Conservation (phyloP, 768 basidiomycete genomes). For the Ramaria sp. region DNA sequence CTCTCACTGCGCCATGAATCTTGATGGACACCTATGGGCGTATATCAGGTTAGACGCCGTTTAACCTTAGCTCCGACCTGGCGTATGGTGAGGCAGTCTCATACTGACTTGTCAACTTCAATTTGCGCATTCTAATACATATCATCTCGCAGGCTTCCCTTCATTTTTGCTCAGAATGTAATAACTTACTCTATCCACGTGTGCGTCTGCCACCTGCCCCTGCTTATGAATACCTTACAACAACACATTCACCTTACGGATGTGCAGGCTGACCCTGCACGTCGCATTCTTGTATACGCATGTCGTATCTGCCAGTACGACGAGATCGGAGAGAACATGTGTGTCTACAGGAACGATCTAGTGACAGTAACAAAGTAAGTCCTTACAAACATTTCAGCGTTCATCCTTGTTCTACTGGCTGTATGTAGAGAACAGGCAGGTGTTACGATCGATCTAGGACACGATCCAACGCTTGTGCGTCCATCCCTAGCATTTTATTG, state of each 20-base stretch:
- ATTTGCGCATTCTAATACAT: too few species aligned
- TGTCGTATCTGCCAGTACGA: slow-evolving; percentile 86
- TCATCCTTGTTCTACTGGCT: not conserved
- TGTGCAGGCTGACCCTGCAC: slow-evolving; percentile 69
- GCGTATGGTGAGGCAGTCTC: too few species aligned
- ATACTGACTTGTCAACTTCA: too few species aligned
- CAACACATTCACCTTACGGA: not conserved
- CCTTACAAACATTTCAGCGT: not conserved
- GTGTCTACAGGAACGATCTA: slow-evolving; percentile 90
- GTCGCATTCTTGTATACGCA: slow-evolving; percentile 79
- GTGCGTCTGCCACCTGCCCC: slow-evolving; percentile 11
- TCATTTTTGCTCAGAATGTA: slow-evolving; percentile 90
- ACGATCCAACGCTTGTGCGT: slow-evolving; percentile 80
- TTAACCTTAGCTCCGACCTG: too few species aligned
- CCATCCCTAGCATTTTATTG: not conserved
- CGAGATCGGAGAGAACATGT: slow-evolving; percentile 77
- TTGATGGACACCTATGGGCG: too few species aligned
- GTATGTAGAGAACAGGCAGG: slow-evolving; percentile 78
- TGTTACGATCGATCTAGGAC: slow-evolving; percentile 76
- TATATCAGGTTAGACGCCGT: too few species aligned
- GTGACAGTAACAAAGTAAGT: slow-evolving; percentile 84
- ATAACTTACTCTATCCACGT: slow-evolving; percentile 81
- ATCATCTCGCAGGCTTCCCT: slow-evolving; percentile 52
- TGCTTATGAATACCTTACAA: not conserved
- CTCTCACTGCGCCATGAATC: too few species aligned